A percentile compares a stretch with the other conserved stretches of the same genome.
Conservation (phyloP, 2,329 filamentous ascomycete genomes). For the Stagonosporopsis rhizophila region DNA sequence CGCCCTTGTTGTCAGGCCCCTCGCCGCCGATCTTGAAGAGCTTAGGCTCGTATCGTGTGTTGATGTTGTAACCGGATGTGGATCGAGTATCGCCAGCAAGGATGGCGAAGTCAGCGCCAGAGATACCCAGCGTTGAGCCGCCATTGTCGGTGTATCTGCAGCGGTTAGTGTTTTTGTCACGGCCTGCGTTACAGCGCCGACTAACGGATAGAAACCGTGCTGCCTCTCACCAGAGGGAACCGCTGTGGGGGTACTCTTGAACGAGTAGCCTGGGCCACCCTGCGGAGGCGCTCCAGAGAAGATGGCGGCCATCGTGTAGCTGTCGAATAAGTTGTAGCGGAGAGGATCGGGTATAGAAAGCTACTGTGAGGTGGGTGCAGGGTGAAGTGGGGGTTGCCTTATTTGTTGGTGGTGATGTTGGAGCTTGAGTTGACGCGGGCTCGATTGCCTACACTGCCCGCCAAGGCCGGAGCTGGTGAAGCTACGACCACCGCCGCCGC, state of each 20-base stretch:
- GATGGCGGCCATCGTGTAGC: slow-evolving; percentile 61
- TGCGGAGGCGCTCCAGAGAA: slow-evolving; percentile 59
- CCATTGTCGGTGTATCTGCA: slow-evolving; percentile 95
- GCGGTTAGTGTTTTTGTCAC: slow-evolving; percentile 21
- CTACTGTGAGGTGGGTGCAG: slow-evolving; percentile 20
- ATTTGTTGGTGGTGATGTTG: slow-evolving; percentile 31
- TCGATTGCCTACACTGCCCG: slow-evolving; percentile 20
- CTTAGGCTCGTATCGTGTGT: slow-evolving; percentile 93
- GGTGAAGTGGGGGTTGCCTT: slow-evolving; percentile 25
- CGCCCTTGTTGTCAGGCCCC: slow-evolving; percentile 82
- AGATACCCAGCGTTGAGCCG: slow-evolving; percentile 93
- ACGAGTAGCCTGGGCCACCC: slow-evolving; percentile 66
- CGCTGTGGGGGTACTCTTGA: slow-evolving; percentile 59
- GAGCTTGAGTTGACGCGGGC: slow-evolving; percentile 40
- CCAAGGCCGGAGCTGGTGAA: slow-evolving; percentile 20
- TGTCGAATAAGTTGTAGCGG: slow-evolving; percentile 7
- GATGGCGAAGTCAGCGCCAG: slow-evolving; percentile 92
- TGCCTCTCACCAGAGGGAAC: slow-evolving; percentile 62
- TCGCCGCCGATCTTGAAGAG: slow-evolving; percentile 97
- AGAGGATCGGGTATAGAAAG: not conserved
- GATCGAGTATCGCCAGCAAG: slow-evolving; percentile 96
- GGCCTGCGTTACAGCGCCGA: not conserved
- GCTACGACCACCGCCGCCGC: slow-evolving; percentile 19
- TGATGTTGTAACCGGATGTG: slow-evolving; percentile 96
- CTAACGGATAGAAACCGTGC: slow-evolving; percentile 93